phyloP scores from a whole-genome alignment of 2,329 filamentous ascomycete species.

The Apiospora aurea region DNA sequence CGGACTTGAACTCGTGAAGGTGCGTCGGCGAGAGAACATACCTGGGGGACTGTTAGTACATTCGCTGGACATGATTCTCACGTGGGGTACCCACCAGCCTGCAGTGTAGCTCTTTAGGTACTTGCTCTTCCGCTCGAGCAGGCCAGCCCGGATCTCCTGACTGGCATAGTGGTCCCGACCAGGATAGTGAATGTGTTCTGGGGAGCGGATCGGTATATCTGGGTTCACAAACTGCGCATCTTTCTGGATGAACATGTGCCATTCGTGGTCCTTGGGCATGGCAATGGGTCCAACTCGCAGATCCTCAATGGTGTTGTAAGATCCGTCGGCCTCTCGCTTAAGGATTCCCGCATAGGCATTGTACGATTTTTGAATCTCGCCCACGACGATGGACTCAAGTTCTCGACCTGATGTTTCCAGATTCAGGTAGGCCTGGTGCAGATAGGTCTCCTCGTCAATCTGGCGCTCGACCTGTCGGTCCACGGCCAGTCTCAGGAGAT shows the following conservation, averaged over 20 bases:
- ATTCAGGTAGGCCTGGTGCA: slow-evolving; percentile 95
- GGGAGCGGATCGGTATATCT: slow-evolving; percentile 75
- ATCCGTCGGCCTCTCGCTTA: slow-evolving; percentile 87
- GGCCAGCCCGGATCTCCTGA: slow-evolving; percentile 85
- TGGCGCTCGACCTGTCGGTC: slow-evolving; percentile 92
- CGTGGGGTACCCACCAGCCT: slow-evolving; percentile 73
- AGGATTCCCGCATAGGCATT: slow-evolving; percentile 91
- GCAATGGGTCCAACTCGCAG: slow-evolving; percentile 84
- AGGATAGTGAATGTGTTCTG: slow-evolving; percentile 88
- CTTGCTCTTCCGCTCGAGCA: slow-evolving; percentile 97
- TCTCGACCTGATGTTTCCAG: slow-evolving; percentile 93
- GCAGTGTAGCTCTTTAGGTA: slow-evolving; percentile 97
- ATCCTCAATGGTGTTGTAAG: slow-evolving; percentile 79
- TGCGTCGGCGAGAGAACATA: slow-evolving; percentile 97
- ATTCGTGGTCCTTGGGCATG: slow-evolving; percentile 96
- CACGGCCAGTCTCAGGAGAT: slow-evolving; percentile 82
- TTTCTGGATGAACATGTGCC: slow-evolving; percentile 80
- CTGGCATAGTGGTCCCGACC: slow-evolving; percentile 84
- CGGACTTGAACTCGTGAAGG: slow-evolving; percentile 98
- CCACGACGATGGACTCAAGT: slow-evolving; percentile 93
- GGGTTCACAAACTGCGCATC: slow-evolving; percentile 91
- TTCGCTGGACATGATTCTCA: background rate
- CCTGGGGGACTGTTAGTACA: slow-evolving; percentile 57
- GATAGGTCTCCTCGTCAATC: slow-evolving; percentile 95
- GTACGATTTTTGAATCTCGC: slow-evolving; percentile 97